These are phyloP conservation scores for Lasiosphaeria ovina DNA, from an alignment of 495 filamentous ascomycete species.

Conservation along the genomic window DNA sequence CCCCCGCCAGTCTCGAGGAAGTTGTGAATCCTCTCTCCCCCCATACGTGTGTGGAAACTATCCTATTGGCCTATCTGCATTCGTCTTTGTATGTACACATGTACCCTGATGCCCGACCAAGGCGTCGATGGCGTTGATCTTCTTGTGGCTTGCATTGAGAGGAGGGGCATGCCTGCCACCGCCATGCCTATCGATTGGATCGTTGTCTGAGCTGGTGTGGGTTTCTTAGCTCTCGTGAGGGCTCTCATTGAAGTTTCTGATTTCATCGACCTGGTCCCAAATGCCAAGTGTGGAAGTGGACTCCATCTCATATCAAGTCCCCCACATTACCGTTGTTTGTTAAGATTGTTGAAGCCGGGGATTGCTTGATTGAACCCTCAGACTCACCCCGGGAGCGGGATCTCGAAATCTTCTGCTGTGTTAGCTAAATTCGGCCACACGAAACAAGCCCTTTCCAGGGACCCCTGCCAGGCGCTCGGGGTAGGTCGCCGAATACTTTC, in stretches of 20 bases:
- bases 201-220: not conserved
- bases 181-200: slow-evolving; percentile 7
- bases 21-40: not conserved
- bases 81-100: not conserved
- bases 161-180: slow-evolving; percentile 5
- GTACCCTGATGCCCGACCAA: slow-evolving; percentile 4
- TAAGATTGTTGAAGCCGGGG: not conserved
- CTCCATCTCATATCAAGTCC: not conserved
- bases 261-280: not conserved
- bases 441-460: slow-evolving; percentile 21
- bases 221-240: not conserved
- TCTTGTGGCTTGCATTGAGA: slow-evolving; percentile 17
- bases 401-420: not conserved
- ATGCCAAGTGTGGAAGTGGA: not conserved
- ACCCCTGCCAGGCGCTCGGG: slow-evolving; percentile 6
- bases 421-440: slow-evolving; percentile 11
- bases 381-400: not conserved
- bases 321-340: not conserved
- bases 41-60: not conserved
- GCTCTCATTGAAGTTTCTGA: too few species aligned
- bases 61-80: slow-evolving; percentile 6
- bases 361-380: not conserved
- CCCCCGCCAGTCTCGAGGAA: not conserved
- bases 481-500: slow-evolving; percentile 22
- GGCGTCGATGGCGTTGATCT: slow-evolving; percentile 13